Evolutionary conservation across 75 land plant species (phyloP), one percentile per base, ranked within the genome.

Genomic region (Picea glauca): DNA sequence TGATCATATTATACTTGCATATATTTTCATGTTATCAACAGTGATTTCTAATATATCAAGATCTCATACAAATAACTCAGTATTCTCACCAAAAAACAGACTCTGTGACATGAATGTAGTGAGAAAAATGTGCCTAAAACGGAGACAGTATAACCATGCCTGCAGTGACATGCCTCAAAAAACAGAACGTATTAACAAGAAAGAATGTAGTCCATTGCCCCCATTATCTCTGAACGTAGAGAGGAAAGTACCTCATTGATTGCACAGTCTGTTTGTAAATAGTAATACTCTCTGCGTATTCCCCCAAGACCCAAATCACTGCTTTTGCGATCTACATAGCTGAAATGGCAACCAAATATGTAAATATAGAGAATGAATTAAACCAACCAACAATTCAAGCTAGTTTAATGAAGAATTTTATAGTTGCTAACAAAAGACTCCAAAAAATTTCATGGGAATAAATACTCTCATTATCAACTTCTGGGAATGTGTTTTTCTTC

Each of bases 251-350:
- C 96, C 84, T 83, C 83, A 78, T 94, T 92, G 70, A 94, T 89
- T 70, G 97, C 97, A 82, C 98, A 96, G 78, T 96, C 99, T 14
- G 93, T 94, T 70, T 96, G 99, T 23, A 96, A 80, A 77, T 87
- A 84, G 54, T 46, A 46, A 46, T 81, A 87, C 38, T 89, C 97
- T 68, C 95, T 86, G 58, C 79, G 81, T 75, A 84, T 81, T 46
- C 98, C 98, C 73, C 88, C 89, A 60, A 96, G 85, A 35, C 99
- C 99, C 77, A 96, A 85, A 82, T 96, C 99, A 74, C 93, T 86
- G 78, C 95, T 93, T 81, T 92, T 96, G 26, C 99, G 92, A 67
- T 96, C 99, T 74, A 96, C 99, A 84, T 92, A 93, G 78, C 99
- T 96, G 72, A 21, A 85, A 76, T 50, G 43, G n/a, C 50, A 75